Conservation (phyloP, 1,139 yeast genomes). For the Scheffersomyces parashehatae region DNA sequence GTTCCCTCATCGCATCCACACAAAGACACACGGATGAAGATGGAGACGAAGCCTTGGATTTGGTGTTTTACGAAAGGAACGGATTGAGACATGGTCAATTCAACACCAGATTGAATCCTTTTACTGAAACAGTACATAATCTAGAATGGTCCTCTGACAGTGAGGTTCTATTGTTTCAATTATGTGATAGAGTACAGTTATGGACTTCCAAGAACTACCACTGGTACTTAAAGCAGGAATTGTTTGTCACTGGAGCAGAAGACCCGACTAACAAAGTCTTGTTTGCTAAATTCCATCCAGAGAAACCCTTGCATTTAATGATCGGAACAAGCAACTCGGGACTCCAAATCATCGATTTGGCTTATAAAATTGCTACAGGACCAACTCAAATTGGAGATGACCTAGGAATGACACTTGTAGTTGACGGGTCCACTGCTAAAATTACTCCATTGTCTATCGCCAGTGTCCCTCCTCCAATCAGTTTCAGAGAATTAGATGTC, state of each 20-base stretch:
- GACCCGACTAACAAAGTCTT: slow-evolving; percentile 33
- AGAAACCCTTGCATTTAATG: slow-evolving; percentile 75
- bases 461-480: slow-evolving; percentile 93
- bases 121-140: slow-evolving; percentile 45
- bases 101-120: slow-evolving; percentile 59
- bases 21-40: slow-evolving; percentile 59
- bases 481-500: slow-evolving; percentile 64
- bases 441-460: slow-evolving; percentile 84
- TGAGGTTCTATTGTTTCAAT: slow-evolving; percentile 71
- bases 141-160: slow-evolving; percentile 83
- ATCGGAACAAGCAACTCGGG: slow-evolving; percentile 50
- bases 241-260: slow-evolving; percentile 32
- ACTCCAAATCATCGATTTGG: slow-evolving; percentile 68
- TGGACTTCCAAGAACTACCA: slow-evolving; percentile 95
- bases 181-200: slow-evolving; percentile 64
- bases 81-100: slow-evolving; percentile 93
- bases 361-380: slow-evolving; percentile 66
- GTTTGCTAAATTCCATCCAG: slow-evolving; percentile 83
- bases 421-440: slow-evolving; percentile 74
- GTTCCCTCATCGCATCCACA: slow-evolving; percentile 80
- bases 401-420: slow-evolving; percentile 74
- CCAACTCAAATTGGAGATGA: slow-evolving; percentile 69
- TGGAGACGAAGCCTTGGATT: slow-evolving; percentile 48
- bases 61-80: slow-evolving; percentile 87
- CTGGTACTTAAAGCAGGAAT: slow-evolving; percentile 90